A percentile compares a stretch with the other conserved stretches of the same genome.
Evolutionary conservation across 1,284 basidiomycete genomes (phyloP).

Genomic region (Ceratobasidium sp.): DNA sequence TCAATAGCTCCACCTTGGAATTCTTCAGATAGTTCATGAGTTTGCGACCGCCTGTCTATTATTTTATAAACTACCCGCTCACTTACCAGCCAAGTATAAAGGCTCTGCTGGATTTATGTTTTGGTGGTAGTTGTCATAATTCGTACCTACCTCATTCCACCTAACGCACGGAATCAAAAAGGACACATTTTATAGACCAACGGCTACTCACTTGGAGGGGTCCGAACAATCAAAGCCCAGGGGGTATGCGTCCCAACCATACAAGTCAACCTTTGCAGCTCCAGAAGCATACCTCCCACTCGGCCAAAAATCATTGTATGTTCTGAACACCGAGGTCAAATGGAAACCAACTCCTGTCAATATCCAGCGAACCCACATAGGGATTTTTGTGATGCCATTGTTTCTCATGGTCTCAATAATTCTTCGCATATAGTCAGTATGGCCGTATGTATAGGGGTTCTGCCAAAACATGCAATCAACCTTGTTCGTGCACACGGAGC

Average conservation of each 20-base stretch:
- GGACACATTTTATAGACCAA: not conserved
- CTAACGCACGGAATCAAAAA: not conserved
- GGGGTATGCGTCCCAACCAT: constrained; percentile 35
- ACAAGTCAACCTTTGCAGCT: constrained; percentile 33
- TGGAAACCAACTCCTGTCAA: not conserved
- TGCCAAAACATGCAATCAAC: too few species aligned
- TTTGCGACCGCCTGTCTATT: not conserved
- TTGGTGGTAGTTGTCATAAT: constrained; percentile 20
- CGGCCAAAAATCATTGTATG: constrained; percentile 33
- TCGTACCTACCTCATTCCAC: constrained; percentile 6
- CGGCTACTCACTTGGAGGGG: not conserved
- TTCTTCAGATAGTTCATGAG: not conserved
- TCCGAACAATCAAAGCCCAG: constrained; percentile 29
- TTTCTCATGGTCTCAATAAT: constrained; percentile 18
- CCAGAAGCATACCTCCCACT: constrained; percentile 21
- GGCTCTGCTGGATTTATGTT: constrained; percentile 28
- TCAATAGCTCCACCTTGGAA: constrained; percentile 35
- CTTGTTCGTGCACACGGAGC: not conserved
- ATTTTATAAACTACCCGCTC: not conserved
- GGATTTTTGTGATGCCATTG: constrained; percentile 16
- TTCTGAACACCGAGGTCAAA: not conserved
- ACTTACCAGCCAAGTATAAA: constrained; percentile 26
- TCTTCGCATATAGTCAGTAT: constrained; percentile 17
- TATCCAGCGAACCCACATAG: not conserved
- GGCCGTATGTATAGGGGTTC: constrained; percentile 5